A percentile compares a stretch with the other conserved stretches of the same genome.
These are phyloP conservation scores for Nidularia sp. DNA, from an alignment of 768 basidiomycete species.

Conservation along the genomic window DNA sequence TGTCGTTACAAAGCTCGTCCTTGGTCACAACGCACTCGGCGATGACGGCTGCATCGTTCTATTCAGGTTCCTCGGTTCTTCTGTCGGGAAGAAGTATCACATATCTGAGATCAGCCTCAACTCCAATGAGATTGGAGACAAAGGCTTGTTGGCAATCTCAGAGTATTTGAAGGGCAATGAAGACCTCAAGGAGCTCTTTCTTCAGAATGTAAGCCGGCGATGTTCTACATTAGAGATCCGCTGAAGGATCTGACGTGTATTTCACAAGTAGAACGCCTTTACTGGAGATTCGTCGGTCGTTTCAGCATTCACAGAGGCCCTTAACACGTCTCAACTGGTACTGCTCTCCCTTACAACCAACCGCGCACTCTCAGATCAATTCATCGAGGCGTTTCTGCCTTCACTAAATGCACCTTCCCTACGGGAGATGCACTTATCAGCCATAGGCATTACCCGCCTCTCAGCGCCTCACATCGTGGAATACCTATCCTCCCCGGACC, in stretches of 20 bases:
- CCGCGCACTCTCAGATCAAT: constrained; percentile 43
- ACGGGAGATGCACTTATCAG: constrained; percentile 52
- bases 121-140: constrained; percentile 49
- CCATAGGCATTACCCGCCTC: constrained; percentile 37
- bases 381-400: constrained; percentile 47
- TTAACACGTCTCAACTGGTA: constrained; percentile 53
- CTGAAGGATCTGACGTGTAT: too few species aligned
- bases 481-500: constrained; percentile 44
- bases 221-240: not conserved
- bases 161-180: constrained; percentile 45
- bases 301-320: constrained; percentile 35
- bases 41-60: constrained; percentile 54
- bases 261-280: constrained; percentile 18
- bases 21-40: constrained; percentile 53
- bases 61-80: constrained; percentile 51
- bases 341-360: constrained; percentile 50
- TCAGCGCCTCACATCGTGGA: constrained; percentile 37
- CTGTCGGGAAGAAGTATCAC: constrained; percentile 35
- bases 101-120: constrained; percentile 58
- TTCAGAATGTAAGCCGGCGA: constrained; percentile 48
- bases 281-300: constrained; percentile 29
- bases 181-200: constrained; percentile 42
- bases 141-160: constrained; percentile 50
- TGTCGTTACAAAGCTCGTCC: constrained; percentile 45
- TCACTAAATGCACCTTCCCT: constrained; percentile 43